Percentiles rank a stretch among this genome's conserved stretches.
Conservation (phyloP, 148 eudicot species). For the Nepenthes mirabilis region DNA sequence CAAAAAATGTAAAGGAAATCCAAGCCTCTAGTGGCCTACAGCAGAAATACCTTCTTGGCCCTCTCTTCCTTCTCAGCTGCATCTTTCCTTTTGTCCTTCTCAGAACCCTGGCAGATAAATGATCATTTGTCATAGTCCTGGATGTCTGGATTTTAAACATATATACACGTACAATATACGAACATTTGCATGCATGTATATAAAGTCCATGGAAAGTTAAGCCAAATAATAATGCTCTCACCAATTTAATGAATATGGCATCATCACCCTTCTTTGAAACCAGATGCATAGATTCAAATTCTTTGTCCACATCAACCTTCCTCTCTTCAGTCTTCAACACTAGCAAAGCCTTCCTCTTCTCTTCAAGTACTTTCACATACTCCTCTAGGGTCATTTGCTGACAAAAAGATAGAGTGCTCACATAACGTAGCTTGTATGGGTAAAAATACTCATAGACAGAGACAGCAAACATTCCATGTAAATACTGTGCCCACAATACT, state of each 20-base stretch:
- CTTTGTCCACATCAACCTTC: constrained; percentile 59
- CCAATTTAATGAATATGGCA: constrained; percentile 67
- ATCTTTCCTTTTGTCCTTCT: constrained; percentile 73
- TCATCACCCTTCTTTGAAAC: constrained; percentile 61
- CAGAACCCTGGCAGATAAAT: constrained; percentile 34
- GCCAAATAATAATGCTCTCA: constrained; percentile 8
- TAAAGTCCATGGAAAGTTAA: not conserved
- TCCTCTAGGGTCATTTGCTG: constrained; percentile 96
- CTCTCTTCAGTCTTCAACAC: constrained; percentile 63
- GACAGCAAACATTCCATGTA: too few species aligned
- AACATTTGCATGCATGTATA: not conserved
- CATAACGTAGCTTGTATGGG: too few species aligned
- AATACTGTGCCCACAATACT: too few species aligned
- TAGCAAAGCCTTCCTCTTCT: constrained; percentile 66
- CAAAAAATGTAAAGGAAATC: not conserved
- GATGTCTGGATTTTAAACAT: not conserved
- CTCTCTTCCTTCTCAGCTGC: constrained; percentile 70
- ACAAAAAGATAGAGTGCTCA: too few species aligned
- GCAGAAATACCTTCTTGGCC: constrained; percentile 58
- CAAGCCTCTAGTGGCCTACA: not conserved
- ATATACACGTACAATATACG: not conserved
- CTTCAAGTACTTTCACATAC: constrained; percentile 74
- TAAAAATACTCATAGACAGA: too few species aligned
- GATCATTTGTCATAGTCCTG: too few species aligned
- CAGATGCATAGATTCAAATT: constrained; percentile 64